Conservation (phyloP, 2,329 filamentous ascomycete genomes). For the Dactylonectria macrodidyma region DNA sequence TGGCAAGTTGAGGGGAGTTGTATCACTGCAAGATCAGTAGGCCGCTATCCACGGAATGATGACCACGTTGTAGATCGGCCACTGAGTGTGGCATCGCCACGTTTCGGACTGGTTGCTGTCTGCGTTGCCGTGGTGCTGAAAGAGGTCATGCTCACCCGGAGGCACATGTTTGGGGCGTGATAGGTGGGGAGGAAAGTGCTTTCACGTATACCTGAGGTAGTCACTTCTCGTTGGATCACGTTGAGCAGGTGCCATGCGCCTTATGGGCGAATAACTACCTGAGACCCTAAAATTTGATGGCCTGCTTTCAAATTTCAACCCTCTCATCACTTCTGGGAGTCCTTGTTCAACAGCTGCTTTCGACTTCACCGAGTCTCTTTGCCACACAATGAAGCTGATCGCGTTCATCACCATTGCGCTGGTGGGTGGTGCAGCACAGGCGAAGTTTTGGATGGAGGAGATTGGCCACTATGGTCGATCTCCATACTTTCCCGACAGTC, state of each 20-base stretch:
- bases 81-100: neutral
- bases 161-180: conserved; percentile 1
- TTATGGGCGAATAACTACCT: neutral
- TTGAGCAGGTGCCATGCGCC: neutral
- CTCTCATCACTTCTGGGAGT: neutral
- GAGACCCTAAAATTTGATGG: neutral
- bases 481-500: conserved; percentile 48
- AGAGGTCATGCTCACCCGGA: neutral
- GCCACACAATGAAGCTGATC: conserved; percentile 37
- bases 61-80: neutral
- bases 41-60: neutral
- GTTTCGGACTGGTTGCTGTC: neutral
- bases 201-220: neutral
- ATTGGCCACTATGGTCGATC: conserved; percentile 47
- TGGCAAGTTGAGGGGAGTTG: conserved; percentile 15
- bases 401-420: conserved; percentile 30
- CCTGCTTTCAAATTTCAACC: neutral
- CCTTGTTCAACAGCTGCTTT: neutral
- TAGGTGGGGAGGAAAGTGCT: neutral
- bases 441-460: conserved; percentile 49
- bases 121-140: neutral
- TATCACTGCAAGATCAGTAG: conserved; percentile 20
- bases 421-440: conserved; percentile 22
- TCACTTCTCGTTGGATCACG: neutral
- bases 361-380: neutral